Conservation (phyloP, 371 early-diverging fungal species). For the Zychaea mexicana region DNA sequence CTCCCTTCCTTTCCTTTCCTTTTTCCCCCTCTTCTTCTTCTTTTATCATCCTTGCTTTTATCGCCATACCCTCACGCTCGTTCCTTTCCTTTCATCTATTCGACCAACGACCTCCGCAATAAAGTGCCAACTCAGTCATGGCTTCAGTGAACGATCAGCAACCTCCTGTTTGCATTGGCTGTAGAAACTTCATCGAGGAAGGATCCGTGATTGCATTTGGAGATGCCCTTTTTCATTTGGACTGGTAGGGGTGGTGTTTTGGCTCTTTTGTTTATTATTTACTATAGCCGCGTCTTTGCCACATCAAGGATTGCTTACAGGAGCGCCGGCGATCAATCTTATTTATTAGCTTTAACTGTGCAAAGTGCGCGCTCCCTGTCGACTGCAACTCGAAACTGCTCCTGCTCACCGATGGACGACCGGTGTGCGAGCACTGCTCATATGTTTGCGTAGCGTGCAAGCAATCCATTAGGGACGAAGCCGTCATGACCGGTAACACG, state of each 20-base stretch:
- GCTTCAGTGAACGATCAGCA: conserved; percentile 5
- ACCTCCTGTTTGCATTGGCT: conserved; percentile 67
- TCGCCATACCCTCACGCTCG: background rate
- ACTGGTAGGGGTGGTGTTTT: conserved; percentile 77
- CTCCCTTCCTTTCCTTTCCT: background rate
- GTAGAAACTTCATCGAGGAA: conserved; percentile 69
- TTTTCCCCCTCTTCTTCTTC: background rate
- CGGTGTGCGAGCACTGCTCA: conserved; percentile 85
- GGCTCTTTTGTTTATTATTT: background rate
- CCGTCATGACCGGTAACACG: conserved; percentile 76
- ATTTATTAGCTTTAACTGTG: conserved; percentile 70
- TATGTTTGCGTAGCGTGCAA: conserved; percentile 81
- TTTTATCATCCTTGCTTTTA: background rate
- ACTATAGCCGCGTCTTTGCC: background rate
- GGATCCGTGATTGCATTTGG: conserved; percentile 83
- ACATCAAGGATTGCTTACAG: too few relatives aligned
- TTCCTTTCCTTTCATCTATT: background rate
- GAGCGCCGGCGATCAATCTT: too few relatives aligned
- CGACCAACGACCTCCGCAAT: too few relatives aligned
- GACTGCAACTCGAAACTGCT: conserved; percentile 78
- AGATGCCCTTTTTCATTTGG: conserved; percentile 79
- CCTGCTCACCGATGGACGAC: conserved; percentile 77
- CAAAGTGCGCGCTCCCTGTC: conserved; percentile 71
- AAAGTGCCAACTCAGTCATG: background rate
- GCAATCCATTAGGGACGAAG: conserved; percentile 82